Evolutionary conservation across 2,329 filamentous ascomycete genomes (phyloP).

Genomic region (Pyricularia sp.): DNA sequence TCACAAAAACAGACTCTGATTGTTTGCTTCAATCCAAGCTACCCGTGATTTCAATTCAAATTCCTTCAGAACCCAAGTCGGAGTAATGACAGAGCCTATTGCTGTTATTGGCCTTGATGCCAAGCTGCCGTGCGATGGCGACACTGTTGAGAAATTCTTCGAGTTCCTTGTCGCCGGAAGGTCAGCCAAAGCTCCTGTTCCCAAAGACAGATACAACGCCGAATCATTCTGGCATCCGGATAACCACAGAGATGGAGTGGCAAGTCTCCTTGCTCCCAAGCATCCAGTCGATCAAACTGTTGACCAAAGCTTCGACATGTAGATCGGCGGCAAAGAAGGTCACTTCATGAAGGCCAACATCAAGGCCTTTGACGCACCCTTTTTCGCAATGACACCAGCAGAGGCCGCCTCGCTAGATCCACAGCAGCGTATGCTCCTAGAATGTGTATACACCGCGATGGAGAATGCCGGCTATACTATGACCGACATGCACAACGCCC

Average conservation of each 20-base stretch:
- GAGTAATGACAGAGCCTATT: too few relatives aligned
- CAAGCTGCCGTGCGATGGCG: too few relatives aligned
- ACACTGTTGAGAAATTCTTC: too few relatives aligned
- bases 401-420: neutral
- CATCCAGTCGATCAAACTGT: neutral
- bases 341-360: constrained; percentile 40
- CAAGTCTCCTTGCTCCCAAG: neutral
- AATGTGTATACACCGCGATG: neutral
- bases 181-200: neutral
- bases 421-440: constrained; percentile 1
- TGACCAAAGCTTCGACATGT: neutral
- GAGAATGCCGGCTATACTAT: neutral
- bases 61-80: too few relatives aligned
- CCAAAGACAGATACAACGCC: neutral
- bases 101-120: too few relatives aligned
- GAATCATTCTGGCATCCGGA: neutral
- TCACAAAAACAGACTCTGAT: too few relatives aligned
- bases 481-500: neutral
- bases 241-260: neutral
- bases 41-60: too few relatives aligned
- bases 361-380: constrained; percentile 34
- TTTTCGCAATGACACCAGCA: neutral
- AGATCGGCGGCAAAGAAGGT: constrained; percentile 21
- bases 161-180: neutral
- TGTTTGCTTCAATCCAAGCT: too few relatives aligned